Evolutionary conservation across 768 basidiomycete species (phyloP).

Genomic region (Lentinus brumalis): DNA sequence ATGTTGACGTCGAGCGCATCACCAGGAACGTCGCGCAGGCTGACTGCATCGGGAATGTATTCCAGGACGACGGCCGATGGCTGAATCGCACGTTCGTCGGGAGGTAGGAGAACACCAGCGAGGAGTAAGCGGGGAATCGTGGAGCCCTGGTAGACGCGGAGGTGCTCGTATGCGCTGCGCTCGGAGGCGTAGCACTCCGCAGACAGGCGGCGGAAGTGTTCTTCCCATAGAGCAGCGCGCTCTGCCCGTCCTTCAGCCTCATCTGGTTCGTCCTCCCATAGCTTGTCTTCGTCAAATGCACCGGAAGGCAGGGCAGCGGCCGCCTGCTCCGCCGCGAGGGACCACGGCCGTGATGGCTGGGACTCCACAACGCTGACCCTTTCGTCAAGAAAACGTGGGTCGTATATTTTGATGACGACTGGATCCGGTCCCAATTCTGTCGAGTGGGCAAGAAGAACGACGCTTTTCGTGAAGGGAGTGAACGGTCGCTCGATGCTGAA

Average conservation of each 20-base stretch:
- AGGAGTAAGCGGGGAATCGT: not conserved
- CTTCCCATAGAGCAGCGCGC: constrained; percentile 1
- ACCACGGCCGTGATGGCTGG: not conserved
- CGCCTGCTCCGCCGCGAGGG: not conserved
- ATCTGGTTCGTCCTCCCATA: not conserved
- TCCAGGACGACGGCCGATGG: not conserved
- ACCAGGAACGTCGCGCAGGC: not conserved
- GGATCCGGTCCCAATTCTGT: not conserved
- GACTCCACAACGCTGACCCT: not conserved
- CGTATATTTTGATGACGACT: not conserved
- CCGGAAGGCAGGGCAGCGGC: not conserved
- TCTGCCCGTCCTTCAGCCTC: not conserved
- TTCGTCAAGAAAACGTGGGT: not conserved
- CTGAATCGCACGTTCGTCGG: not conserved
- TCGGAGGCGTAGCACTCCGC: not conserved
- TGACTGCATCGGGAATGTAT: not conserved
- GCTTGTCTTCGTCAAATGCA: not conserved
- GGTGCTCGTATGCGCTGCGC: not conserved
- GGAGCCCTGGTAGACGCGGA: not conserved
- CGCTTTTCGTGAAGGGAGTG: not conserved
- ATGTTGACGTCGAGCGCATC: not conserved
- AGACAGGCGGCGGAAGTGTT: not conserved
- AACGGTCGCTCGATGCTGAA: not conserved
- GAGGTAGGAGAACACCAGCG: not conserved
- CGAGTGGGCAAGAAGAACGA: not conserved